Base-by-base conservation (phyloP, 2,329 filamentous ascomycete genomes). In the Chalara sp. region DNA sequence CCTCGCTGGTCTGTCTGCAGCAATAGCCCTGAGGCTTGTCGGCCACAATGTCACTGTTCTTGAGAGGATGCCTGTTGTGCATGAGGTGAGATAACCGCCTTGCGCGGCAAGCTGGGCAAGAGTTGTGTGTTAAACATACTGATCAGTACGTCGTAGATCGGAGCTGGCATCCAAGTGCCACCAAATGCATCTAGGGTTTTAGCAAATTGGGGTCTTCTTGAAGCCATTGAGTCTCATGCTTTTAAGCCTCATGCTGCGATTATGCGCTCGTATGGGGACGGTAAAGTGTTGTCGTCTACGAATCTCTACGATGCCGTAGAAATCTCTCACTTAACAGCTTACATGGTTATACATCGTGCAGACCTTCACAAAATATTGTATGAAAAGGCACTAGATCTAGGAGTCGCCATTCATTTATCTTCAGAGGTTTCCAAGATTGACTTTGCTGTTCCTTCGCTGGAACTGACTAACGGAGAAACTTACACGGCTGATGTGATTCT, bases 401-500 rank as follows among this genome's bases (percentile, higher is more conserved):
- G 48, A 11, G 35, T 52, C 28, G 45, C 46, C 8, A 29, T 55
- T 8, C 46, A 33, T 21, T 35, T 53, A 8, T 30, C 32, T 21
- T 39, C 42, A 4, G 7, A 11, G 8, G 55, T 51, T n/a, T 47
- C 39, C 5, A 49, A 53, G 12, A 50, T 55, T 5, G 41, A 56
- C 35, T 54, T 61, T 33, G 49, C 54, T 12, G 44, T 33, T 12
- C 49, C 59, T 5, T 6, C 46, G 12, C 55, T 61, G 6, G 44
- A 52, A 12, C 46, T 61, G 11, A 48, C 47, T 4, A 49, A 39
- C 6, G 57, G 57, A 4, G 50, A 52, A 8, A 48, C 46, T 39
- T 63, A 76, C 5, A 61, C 70, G 13, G 73, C 70, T 5, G 77
- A 80, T 55, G 56, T 81, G 2, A 63, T 81, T n/a, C 63, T 80